These are phyloP conservation scores for Volvox carteri DNA, from an alignment of 163 green algal species.

Conservation along the genomic window DNA sequence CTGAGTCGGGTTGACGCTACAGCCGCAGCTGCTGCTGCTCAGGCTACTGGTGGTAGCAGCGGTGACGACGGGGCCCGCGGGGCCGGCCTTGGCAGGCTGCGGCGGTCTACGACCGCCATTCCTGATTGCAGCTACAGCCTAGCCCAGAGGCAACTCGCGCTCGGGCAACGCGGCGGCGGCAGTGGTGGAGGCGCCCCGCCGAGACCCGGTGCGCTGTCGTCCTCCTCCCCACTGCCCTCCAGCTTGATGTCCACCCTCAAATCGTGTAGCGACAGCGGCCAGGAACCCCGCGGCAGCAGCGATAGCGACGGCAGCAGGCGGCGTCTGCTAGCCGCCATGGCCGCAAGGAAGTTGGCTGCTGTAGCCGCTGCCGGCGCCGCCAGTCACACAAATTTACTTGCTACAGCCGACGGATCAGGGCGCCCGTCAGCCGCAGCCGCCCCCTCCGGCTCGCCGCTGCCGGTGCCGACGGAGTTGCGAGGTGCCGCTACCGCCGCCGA, in stretches of 20 bases:
- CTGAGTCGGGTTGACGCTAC: too few species aligned
- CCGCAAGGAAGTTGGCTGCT: not conserved
- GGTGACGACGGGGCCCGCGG: not conserved
- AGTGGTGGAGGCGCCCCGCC: not conserved
- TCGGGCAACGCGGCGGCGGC: not conserved
- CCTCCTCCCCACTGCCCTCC: not conserved
- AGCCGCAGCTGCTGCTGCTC: too few species aligned
- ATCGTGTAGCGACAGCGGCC: too few species aligned
- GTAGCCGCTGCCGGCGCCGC: not conserved
- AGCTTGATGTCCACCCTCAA: too few species aligned
- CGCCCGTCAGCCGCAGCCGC: too few species aligned
- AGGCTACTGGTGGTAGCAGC: not conserved
- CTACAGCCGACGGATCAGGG: not conserved
- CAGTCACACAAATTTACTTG: not conserved
- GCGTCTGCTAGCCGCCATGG: not conserved
- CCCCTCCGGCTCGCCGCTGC: not conserved
- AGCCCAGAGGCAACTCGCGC: not conserved
- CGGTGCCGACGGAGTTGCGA: not conserved
- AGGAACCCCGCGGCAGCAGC: not conserved
- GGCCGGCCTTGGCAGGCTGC: not conserved
- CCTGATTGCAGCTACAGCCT: not conserved
- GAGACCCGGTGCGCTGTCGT: not conserved
- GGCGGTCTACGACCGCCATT: not conserved
- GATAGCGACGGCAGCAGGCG: not conserved
- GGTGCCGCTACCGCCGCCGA: too few species aligned